phyloP scores from a whole-genome alignment of 805 yeast species.

The Tetrapisispora namnaoensis region DNA sequence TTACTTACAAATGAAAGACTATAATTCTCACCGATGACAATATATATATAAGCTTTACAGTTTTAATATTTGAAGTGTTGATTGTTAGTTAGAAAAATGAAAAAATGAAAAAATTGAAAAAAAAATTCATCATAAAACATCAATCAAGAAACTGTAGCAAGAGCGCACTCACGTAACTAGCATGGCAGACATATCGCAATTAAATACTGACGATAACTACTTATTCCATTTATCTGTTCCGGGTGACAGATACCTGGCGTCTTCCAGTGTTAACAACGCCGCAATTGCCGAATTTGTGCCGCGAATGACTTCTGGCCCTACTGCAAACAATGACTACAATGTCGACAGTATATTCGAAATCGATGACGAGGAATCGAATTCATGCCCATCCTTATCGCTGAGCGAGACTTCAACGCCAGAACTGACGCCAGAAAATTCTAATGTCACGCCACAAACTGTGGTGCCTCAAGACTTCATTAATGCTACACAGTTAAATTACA shows the following conservation, averaged over 20 bases:
- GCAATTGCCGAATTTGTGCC: background rate
- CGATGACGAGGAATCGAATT: background rate
- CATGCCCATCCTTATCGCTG: background rate
- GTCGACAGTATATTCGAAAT: background rate
- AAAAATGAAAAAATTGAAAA: too few relatives aligned
- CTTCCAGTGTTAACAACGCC: background rate
- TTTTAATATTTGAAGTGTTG: too few relatives aligned
- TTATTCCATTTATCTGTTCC: background rate
- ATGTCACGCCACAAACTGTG: background rate
- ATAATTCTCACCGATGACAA: too few relatives aligned
- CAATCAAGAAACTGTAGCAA: background rate
- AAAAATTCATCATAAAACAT: too few relatives aligned
- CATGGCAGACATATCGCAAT: background rate
- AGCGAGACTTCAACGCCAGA: background rate
- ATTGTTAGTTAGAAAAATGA: too few relatives aligned
- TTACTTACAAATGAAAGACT: too few relatives aligned
- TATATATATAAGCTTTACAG: too few relatives aligned
- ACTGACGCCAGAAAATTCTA: background rate
- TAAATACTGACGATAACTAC: background rate
- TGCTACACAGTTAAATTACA: conserved; percentile 1
- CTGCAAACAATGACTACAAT: background rate
- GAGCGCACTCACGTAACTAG: background rate
- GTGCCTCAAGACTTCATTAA: background rate
- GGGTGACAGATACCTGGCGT: background rate
- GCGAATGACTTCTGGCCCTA: background rate